Conservation (phyloP, 768 basidiomycete species). For the Trametes punicea region DNA sequence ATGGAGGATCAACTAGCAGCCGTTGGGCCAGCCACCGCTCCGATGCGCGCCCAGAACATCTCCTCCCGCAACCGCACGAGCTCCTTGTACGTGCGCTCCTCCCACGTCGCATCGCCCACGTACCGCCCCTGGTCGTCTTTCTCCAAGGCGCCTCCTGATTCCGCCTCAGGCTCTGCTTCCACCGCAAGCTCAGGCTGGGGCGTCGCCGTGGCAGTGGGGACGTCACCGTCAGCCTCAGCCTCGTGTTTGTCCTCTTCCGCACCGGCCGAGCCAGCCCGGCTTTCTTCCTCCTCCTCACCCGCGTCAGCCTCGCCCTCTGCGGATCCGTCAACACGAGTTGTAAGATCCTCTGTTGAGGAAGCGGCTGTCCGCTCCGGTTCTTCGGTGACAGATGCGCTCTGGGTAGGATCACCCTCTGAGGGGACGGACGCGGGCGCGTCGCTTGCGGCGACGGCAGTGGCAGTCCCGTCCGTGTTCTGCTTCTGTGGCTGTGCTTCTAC, state of each 20-base stretch:
- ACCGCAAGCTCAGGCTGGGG: not conserved
- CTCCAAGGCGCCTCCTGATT: not conserved
- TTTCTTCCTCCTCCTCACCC: not conserved
- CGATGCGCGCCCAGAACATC: slow-evolving; percentile 84
- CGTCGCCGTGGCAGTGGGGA: not conserved
- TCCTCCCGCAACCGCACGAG: slow-evolving; percentile 69
- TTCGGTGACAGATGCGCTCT: slow-evolving; percentile 1
- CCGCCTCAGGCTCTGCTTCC: not conserved
- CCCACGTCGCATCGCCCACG: slow-evolving; percentile 73
- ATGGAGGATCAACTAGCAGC: too few relatives aligned
- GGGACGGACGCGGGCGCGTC: not conserved
- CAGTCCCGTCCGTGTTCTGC: not conserved
- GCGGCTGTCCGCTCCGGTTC: slow-evolving; percentile 4
- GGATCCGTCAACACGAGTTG: too few relatives aligned
- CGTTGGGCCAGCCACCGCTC: too few relatives aligned
- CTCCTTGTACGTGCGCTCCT: slow-evolving; percentile 84
- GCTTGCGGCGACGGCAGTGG: not conserved
- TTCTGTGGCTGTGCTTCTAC: not conserved
- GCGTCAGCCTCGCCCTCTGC: too few relatives aligned
- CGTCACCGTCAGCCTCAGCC: not conserved
- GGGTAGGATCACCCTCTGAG: not conserved
- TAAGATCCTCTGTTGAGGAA: not conserved
- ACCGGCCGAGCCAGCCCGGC: too few relatives aligned
- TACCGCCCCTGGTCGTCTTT: slow-evolving; percentile 42
- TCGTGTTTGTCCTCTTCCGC: not conserved